Evolutionary conservation across 164 flowering plant genomes (phyloP).

Genomic region (Amborella trichopoda): DNA sequence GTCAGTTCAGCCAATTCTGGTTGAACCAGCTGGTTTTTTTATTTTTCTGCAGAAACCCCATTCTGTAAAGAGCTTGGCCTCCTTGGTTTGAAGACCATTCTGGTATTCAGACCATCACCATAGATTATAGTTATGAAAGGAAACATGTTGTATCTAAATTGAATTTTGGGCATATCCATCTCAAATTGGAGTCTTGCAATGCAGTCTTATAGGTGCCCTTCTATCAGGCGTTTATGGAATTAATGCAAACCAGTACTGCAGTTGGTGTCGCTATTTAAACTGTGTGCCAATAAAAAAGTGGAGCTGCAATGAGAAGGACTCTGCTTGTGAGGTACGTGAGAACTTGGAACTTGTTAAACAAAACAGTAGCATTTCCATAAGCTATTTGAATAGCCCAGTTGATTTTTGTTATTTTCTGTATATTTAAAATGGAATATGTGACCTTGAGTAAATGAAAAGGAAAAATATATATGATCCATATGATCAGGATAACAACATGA

Average conservation of each 20-base stretch:
- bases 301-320: constrained; percentile 47
- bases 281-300: constrained; percentile 59
- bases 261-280: constrained; percentile 53
- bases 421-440: not conserved
- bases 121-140: no score
- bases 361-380: no score
- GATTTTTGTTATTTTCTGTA: not conserved
- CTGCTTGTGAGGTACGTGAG: constrained; percentile 47
- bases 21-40: no score
- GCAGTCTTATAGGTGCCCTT: constrained; percentile 47
- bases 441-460: not conserved
- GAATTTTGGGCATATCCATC: not conserved
- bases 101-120: no score
- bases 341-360: no score
- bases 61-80: no score
- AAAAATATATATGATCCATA: not conserved
- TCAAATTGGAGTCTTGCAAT: constrained; percentile 1
- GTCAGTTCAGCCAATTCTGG: no score
- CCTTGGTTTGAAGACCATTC: no score
- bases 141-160: no score
- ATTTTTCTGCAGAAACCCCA: no score
- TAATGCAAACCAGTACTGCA: constrained; percentile 40
- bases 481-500: not conserved
- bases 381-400: no score
- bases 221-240: constrained; percentile 34